A percentile compares a stretch with the other conserved stretches of the same genome.
phyloP scores from a whole-genome alignment of 208 protist species.

The Acanthamoeba royreba region DNA sequence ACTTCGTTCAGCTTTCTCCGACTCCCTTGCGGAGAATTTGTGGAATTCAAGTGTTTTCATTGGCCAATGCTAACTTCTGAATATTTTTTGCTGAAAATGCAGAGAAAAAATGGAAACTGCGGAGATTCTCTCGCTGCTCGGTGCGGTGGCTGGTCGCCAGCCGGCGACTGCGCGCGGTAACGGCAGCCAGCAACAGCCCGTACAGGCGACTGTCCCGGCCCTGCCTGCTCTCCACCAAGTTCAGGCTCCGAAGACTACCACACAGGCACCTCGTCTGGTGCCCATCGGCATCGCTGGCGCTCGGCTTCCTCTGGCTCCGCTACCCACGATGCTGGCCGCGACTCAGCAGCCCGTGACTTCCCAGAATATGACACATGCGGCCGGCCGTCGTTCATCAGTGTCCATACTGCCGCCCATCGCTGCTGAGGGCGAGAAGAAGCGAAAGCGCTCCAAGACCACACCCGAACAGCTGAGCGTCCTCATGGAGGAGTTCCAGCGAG shows the following conservation, averaged over 20 bases:
- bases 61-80: neutral
- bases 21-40: neutral
- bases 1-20: neutral
- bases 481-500: slow-evolving; percentile 8
- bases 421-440: neutral
- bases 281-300: no score
- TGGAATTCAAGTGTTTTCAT: neutral
- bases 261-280: no score
- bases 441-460: neutral
- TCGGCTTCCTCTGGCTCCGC: no score
- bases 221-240: neutral
- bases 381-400: neutral
- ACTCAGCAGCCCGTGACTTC: neutral
- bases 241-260: no score
- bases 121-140: neutral
- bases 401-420: neutral
- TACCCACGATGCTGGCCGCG: no score
- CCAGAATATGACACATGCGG: neutral
- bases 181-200: neutral
- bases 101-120: slow-evolving; percentile 1
- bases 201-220: neutral
- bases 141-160: neutral
- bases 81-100: neutral
- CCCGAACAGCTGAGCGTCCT: neutral
- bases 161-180: neutral